Base-by-base conservation (phyloP, 192 early-diverging fungal species). In the Coemansia sp. region DNA sequence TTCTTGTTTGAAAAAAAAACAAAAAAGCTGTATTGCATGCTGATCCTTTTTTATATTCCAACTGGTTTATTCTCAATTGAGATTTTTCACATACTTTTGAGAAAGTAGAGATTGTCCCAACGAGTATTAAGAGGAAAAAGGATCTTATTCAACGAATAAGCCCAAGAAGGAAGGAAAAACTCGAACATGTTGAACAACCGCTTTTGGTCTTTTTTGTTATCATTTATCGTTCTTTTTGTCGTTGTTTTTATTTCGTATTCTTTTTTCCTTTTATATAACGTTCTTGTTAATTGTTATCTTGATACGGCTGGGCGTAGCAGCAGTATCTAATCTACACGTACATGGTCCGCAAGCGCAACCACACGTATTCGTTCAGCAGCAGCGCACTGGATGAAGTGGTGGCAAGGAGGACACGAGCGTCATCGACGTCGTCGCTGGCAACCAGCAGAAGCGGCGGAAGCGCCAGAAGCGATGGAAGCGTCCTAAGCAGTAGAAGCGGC, bases 301-400 rank as follows among this genome's bases (percentile, higher is more conserved):
- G 32, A 32, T 32, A 32, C 32, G 4, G 32, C 32, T 32, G 32
- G 32, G 32, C 4, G 32, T 4, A 32, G 32, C 32, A 32, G 32
- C 4, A 32, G 32, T 32, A 32, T 32, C 32, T 32, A 32, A 32
- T 32, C 32, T 57, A 21, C 16, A 49, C 0, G 7, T 18, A 37
- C 48, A 64, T 68, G 72, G 40, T 53, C 18, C 39, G 59, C 21
- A 26, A 56, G 26, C 69, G 61, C 37, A 57, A 52, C 45, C 63
- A 47, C n/a, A 65, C 63, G 63, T 66, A 56, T 47, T 72, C 70
- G 42, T 64, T 72, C 18, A 78, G 68, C 54, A 69, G 70, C 39
- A 78, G 70, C 52, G 70, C 70, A 11, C n/a, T 72, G 12, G 70
- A 78, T 41, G 63, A 68, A 43, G 53, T 72, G 49, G 44, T 49